Conservation (phyloP, 441 rosid genomes). For the Rhodomyrtus psidioides region DNA sequence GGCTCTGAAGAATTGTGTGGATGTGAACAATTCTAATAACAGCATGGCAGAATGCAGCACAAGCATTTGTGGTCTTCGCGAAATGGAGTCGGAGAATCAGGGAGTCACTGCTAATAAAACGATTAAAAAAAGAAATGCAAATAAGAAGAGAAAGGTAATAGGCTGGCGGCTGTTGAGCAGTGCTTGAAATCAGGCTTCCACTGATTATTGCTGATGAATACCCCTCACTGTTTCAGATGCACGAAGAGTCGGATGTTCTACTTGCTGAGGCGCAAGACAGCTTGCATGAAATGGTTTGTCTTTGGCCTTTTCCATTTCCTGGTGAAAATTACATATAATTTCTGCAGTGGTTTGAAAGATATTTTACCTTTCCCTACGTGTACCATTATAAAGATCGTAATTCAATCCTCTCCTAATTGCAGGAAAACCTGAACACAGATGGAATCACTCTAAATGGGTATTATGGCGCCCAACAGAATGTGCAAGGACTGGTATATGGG, state of each 20-base stretch:
- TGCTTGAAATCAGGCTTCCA: neutral
- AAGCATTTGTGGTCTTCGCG: constrained; percentile 1
- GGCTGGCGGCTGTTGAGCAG: neutral
- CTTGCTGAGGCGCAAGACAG: neutral
- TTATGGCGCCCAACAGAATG: constrained; percentile 49
- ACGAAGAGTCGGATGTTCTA: constrained; percentile 5
- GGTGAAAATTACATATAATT: neutral
- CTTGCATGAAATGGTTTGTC: constrained; percentile 4
- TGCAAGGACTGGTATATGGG: constrained; percentile 46
- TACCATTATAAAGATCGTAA: neutral
- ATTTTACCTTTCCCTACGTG: neutral
- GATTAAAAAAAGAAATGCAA: constrained; percentile 3
- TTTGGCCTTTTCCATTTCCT: neutral
- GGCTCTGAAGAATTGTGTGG: constrained; percentile 12
- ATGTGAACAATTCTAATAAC: constrained; percentile 7
- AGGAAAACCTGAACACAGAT: constrained; percentile 42
- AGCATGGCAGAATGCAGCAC: neutral
- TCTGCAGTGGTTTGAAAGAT: neutral
- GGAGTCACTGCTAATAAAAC: neutral
- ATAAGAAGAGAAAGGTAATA: constrained; percentile 7
- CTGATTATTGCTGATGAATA: neutral
- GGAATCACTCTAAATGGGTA: constrained; percentile 36
- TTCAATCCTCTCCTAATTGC: constrained; percentile 6
- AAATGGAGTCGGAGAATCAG: constrained; percentile 3
- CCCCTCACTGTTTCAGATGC: neutral